Evolutionary conservation across 306 rosid genomes (phyloP).

Genomic region (Gastrolobium bilobum): DNA sequence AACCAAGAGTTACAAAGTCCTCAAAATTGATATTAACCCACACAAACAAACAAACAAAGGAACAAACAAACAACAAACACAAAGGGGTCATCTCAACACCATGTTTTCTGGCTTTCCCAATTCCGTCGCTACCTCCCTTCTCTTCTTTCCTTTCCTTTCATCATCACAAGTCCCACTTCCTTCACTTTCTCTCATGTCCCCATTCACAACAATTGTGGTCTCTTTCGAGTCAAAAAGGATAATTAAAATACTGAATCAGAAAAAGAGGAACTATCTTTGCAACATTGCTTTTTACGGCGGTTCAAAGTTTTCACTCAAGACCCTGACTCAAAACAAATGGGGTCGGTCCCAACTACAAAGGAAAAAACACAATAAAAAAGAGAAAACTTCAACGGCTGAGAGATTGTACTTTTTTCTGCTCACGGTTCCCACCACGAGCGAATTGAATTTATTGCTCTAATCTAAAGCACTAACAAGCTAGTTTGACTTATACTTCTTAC

Average conservation of each 20-base stretch:
- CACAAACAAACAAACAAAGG: constrained; percentile 22
- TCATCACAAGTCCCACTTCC: constrained; percentile 67
- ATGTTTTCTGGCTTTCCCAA: constrained; percentile 64
- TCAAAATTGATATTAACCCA: constrained; percentile 36
- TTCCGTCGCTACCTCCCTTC: constrained; percentile 37
- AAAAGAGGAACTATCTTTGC: constrained; percentile 54
- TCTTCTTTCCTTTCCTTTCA: constrained; percentile 57
- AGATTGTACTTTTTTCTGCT: constrained; percentile 31
- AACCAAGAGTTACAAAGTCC: constrained; percentile 54
- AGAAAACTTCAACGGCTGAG: background rate
- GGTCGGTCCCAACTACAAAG: constrained; percentile 54
- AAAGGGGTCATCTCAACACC: constrained; percentile 48
- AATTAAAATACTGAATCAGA: constrained; percentile 50
- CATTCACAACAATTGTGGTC: constrained; percentile 55
- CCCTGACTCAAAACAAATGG: constrained; percentile 44
- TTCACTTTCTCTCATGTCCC: constrained; percentile 57
- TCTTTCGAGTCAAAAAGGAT: constrained; percentile 63
- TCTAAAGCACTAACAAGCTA: constrained; percentile 1
- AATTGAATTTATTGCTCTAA: constrained; percentile 17
- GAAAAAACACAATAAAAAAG: background rate
- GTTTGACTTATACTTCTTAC: constrained; percentile 27
- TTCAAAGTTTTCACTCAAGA: constrained; percentile 50
- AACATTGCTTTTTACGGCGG: constrained; percentile 57
- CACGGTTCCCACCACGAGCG: constrained; percentile 18
- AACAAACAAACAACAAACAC: constrained; percentile 45